Conservation (phyloP, 495 filamentous ascomycete species). For the Penicillium simplicissimum region DNA sequence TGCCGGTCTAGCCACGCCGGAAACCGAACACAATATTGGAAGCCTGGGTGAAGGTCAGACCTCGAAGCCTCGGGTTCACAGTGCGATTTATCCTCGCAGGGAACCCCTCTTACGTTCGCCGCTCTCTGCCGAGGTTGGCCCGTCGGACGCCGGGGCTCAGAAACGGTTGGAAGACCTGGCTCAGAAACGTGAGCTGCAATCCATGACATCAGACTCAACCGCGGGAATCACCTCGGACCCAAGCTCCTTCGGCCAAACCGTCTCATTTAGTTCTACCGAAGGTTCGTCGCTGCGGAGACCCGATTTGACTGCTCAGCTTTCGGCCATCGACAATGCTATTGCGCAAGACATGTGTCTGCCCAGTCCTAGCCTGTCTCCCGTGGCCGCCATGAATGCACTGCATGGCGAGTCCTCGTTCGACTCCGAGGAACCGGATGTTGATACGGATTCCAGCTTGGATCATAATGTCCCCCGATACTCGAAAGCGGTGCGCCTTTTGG, state of each 20-base stretch:
- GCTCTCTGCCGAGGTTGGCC: conserved; percentile 38
- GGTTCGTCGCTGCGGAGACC: conserved; percentile 23
- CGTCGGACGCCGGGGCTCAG: conserved; percentile 10
- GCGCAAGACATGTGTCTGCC: conserved; percentile 89
- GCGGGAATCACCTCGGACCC: conserved; percentile 19
- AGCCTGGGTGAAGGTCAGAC: conserved; percentile 30
- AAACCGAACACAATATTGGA: conserved; percentile 39
- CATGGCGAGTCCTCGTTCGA: conserved; percentile 49
- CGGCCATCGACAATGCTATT: conserved; percentile 57
- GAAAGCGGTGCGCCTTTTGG: conserved; percentile 24
- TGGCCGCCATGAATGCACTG: conserved; percentile 71
- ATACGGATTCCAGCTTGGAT: conserved; percentile 50
- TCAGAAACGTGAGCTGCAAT: conserved; percentile 15
- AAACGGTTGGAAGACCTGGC: conserved; percentile 5
- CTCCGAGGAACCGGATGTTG: conserved; percentile 45
- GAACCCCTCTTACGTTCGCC: conserved; percentile 41
- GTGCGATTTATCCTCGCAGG: conserved; percentile 33
- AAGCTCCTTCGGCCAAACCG: conserved; percentile 23
- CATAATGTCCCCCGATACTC: conserved; percentile 33
- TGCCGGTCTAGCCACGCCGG: conserved; percentile 47
- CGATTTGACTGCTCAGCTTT: conserved; percentile 34
- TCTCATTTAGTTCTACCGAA: conserved; percentile 27
- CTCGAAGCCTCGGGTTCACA: conserved; percentile 39
- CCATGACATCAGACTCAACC: conserved; percentile 6
- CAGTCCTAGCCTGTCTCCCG: conserved; percentile 91